Evolutionary conservation across 139 green algal species (phyloP).

Genomic region (Coccomyxa sp.): DNA sequence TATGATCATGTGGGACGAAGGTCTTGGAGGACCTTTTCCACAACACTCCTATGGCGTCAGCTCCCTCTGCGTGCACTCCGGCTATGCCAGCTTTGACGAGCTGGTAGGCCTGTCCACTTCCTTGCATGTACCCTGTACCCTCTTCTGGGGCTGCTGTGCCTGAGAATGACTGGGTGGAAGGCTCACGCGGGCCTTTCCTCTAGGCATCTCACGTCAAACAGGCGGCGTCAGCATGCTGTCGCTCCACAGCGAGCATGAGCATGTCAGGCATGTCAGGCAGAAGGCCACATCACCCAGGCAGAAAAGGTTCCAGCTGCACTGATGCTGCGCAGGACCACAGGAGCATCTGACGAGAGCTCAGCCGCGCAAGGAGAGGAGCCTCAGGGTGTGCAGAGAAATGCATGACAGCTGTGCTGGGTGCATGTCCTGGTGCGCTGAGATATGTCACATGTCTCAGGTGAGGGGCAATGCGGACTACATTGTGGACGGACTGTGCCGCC

Average conservation of each 20-base stretch:
- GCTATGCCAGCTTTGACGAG: constrained; percentile 27
- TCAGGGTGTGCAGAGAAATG: too few species aligned
- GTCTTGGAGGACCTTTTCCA: not conserved
- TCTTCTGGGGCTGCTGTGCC: not conserved
- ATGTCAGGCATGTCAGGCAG: not conserved
- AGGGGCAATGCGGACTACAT: constrained; percentile 73
- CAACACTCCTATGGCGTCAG: not conserved
- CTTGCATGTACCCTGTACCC: not conserved
- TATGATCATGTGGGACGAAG: not conserved
- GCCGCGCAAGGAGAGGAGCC: too few species aligned
- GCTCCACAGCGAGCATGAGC: too few species aligned
- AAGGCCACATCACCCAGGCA: too few species aligned
- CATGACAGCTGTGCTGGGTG: not conserved
- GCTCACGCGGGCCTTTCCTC: too few species aligned
- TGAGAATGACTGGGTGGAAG: too few species aligned
- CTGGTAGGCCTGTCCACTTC: not conserved
- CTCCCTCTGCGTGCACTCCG: constrained; percentile 33
- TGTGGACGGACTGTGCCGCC: constrained; percentile 66
- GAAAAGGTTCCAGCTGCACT: too few species aligned
- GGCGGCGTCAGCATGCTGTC: too few species aligned
- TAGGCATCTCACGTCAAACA: too few species aligned
- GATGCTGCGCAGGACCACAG: too few species aligned
- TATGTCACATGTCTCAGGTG: constrained; percentile 31
- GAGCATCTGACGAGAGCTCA: too few species aligned
- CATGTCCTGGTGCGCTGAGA: not conserved